Evolutionary conservation across 140 eudicot genomes (phyloP).

Genomic region (Stevia rebaudiana): DNA sequence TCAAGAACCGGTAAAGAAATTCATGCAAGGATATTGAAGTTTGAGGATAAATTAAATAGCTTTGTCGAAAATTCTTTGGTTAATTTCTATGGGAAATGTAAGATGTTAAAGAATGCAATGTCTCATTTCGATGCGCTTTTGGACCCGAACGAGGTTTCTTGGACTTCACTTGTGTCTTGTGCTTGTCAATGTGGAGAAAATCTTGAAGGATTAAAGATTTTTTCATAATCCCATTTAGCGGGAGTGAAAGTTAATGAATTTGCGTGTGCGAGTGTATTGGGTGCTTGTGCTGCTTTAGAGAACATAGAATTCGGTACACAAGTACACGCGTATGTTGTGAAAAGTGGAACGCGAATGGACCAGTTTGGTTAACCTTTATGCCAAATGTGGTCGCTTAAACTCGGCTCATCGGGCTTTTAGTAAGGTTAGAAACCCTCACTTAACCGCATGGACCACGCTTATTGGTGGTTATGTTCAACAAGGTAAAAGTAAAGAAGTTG

Average conservation of each 20-base stretch:
- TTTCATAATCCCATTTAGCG: slow-evolving; percentile 36
- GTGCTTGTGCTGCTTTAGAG: slow-evolving; percentile 55
- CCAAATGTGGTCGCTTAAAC: slow-evolving; percentile 47
- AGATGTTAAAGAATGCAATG: slow-evolving; percentile 41
- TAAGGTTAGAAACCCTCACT: slow-evolving; percentile 42
- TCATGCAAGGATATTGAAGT: slow-evolving; percentile 44
- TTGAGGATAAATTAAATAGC: slow-evolving; percentile 32
- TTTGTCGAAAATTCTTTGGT: slow-evolving; percentile 58
- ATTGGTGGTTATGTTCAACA: slow-evolving; percentile 60
- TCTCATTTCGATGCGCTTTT: slow-evolving; percentile 41
- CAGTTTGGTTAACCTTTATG: slow-evolving; percentile 64
- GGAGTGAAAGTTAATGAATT: slow-evolving; percentile 54
- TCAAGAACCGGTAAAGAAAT: slow-evolving; percentile 49
- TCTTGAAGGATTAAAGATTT: slow-evolving; percentile 42
- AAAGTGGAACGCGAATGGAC: slow-evolving; percentile 47
- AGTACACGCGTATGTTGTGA: slow-evolving; percentile 43
- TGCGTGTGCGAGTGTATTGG: slow-evolving; percentile 42
- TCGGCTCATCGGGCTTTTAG: slow-evolving; percentile 37
- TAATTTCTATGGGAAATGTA: slow-evolving; percentile 73
- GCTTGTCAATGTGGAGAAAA: slow-evolving; percentile 54
- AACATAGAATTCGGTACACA: slow-evolving; percentile 43
- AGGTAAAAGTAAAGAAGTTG: slow-evolving; percentile 38
- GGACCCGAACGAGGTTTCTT: slow-evolving; percentile 54
- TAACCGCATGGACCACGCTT: slow-evolving; percentile 73
- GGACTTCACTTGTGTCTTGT: slow-evolving; percentile 53